These are phyloP conservation scores for Plasmodium berghei DNA, from an alignment of 169 alveolate genomes.

Conservation along the genomic window DNA sequence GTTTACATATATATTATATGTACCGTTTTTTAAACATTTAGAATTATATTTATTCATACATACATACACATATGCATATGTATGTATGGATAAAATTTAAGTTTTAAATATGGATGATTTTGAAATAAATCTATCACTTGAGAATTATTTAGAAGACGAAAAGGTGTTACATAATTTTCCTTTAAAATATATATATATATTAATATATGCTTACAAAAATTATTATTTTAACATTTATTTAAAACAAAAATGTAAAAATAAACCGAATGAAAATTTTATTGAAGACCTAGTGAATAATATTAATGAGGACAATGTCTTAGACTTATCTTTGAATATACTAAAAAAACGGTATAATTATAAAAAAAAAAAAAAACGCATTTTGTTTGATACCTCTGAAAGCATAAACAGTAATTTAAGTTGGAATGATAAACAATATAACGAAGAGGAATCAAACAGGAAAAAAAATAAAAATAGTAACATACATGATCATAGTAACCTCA, in stretches of 20 bases:
- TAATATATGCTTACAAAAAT: slow-evolving; percentile 51
- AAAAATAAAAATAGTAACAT: no score
- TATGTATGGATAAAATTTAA: slow-evolving; percentile 7
- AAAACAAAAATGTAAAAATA: slow-evolving; percentile 17
- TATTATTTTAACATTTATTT: slow-evolving; percentile 25
- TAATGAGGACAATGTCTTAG: slow-evolving; percentile 8
- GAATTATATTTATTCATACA: neutral
- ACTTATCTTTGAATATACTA: neutral
- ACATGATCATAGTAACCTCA: no score
- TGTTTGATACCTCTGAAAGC: slow-evolving; percentile 5
- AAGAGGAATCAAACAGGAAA: neutral
- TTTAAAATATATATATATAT: slow-evolving; percentile 23
- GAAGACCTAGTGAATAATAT: slow-evolving; percentile 3
- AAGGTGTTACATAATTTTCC: slow-evolving; percentile 45
- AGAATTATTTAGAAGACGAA: slow-evolving; percentile 56
- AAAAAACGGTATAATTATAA: slow-evolving; percentile 49
- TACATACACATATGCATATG: slow-evolving; percentile 8
- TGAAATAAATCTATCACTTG: slow-evolving; percentile 43
- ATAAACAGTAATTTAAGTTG: neutral
- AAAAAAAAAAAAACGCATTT: slow-evolving; percentile 35
- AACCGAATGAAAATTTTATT: neutral
- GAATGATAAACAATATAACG: neutral
- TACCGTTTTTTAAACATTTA: no score
- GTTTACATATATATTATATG: no score
- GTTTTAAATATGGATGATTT: slow-evolving; percentile 29